Conservation (phyloP, 2,329 filamentous ascomycete species). For the Septoria petroselini region DNA sequence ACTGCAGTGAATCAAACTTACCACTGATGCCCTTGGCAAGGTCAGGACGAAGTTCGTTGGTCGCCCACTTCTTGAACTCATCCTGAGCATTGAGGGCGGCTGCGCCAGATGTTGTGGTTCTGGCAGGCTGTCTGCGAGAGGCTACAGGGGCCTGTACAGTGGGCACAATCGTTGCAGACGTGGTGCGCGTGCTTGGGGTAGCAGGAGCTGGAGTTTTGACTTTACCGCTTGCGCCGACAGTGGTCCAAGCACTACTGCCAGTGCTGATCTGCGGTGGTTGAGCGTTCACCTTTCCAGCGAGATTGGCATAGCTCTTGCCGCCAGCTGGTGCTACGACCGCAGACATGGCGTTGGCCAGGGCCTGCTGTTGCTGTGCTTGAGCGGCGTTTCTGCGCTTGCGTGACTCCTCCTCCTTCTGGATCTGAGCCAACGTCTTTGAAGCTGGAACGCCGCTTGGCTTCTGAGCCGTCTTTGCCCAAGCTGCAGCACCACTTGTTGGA, state of each 20-base stretch:
- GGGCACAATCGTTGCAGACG: constrained; percentile 45
- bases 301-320: constrained; percentile 90
- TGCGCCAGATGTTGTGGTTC: constrained; percentile 55
- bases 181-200: constrained; percentile 46
- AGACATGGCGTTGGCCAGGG: constrained; percentile 42
- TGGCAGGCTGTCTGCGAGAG: constrained; percentile 44
- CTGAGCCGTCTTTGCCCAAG: constrained; percentile 65
- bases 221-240: constrained; percentile 90
- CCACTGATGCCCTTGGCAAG: constrained; percentile 65
- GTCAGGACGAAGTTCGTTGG: constrained; percentile 72
- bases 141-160: constrained; percentile 30
- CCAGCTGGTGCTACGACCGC: constrained; percentile 45
- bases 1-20: constrained; percentile 41
- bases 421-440: constrained; percentile 92
- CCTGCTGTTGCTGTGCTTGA: constrained; percentile 45
- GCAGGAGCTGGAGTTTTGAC: constrained; percentile 67
- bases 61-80: constrained; percentile 92
- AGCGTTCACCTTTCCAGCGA: constrained; percentile 71
- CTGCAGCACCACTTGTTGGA: constrained; percentile 47
- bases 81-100: constrained; percentile 67
- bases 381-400: constrained; percentile 73
- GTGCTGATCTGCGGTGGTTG: constrained; percentile 42
- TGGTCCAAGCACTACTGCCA: constrained; percentile 76
- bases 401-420: constrained; percentile 91
- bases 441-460: constrained; percentile 49